phyloP scores from a whole-genome alignment of 768 basidiomycete species.

The Holtermannia corniformis region DNA sequence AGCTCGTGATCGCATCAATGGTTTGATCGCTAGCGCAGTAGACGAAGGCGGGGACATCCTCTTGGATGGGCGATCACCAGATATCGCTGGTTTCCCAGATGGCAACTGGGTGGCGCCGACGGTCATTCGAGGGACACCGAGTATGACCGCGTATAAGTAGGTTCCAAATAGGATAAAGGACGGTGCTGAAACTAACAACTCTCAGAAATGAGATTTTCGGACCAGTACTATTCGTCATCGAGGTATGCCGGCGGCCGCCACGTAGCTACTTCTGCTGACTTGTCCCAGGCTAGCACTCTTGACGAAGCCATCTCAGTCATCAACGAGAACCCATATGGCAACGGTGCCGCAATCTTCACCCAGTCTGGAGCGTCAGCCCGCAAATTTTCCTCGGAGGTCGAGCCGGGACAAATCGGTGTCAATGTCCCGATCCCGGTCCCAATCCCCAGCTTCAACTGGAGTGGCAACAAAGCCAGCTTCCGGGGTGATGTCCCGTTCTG shows the following conservation, averaged over 20 bases:
- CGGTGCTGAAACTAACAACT: neutral
- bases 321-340: conserved; percentile 63
- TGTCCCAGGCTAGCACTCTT: conserved; percentile 52
- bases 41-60: conserved; percentile 71
- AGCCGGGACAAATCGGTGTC: conserved; percentile 81
- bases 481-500: conserved; percentile 77
- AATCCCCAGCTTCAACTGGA: conserved; percentile 79
- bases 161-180: conserved; percentile 33
- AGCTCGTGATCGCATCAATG: conserved; percentile 66
- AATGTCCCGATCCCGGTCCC: conserved; percentile 91
- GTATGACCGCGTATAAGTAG: conserved; percentile 77
- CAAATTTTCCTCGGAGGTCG: conserved; percentile 77
- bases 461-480: conserved; percentile 68
- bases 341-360: conserved; percentile 92
- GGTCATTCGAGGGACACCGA: conserved; percentile 63
- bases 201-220: conserved; percentile 89
- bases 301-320: conserved; percentile 83
- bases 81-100: conserved; percentile 61
- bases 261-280: neutral
- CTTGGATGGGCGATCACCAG: conserved; percentile 67
- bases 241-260: conserved; percentile 41
- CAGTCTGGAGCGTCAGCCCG: conserved; percentile 91
- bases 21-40: conserved; percentile 51
- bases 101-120: conserved; percentile 93
- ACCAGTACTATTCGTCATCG: conserved; percentile 69